A percentile compares a stretch with the other conserved stretches of the same genome.
These are phyloP conservation scores for Lachnum nothofagi DNA, from an alignment of 2,329 filamentous ascomycete genomes.

Conservation along the genomic window DNA sequence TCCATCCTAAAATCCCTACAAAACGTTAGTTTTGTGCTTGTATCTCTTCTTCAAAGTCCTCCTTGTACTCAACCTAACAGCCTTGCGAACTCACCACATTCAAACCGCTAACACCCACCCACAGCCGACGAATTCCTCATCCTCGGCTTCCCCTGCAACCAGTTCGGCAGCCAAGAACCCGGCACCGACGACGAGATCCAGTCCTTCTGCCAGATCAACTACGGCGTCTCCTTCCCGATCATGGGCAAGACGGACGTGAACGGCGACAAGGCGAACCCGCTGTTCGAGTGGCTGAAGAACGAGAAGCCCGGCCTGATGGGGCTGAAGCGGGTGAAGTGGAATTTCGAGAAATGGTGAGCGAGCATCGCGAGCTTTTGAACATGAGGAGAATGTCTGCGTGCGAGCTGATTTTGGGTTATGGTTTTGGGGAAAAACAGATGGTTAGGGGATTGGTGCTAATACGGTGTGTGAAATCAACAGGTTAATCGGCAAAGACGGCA, in stretches of 20 bases:
- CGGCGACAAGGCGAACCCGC: constrained; percentile 70
- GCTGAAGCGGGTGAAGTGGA: constrained; percentile 94
- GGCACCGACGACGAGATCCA: constrained; percentile 70
- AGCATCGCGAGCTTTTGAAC: too few species aligned
- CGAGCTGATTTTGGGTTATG: too few species aligned
- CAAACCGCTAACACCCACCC: not conserved
- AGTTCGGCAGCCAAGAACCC: constrained; percentile 88
- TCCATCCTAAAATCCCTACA: constrained; percentile 2
- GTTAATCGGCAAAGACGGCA: constrained; percentile 75
- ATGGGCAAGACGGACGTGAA: constrained; percentile 92
- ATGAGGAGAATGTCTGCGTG: too few species aligned
- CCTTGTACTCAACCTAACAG: constrained; percentile 16
- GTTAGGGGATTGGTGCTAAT: too few species aligned
- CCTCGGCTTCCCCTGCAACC: constrained; percentile 97
- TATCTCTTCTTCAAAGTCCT: not conserved
- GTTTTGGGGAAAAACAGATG: too few species aligned
- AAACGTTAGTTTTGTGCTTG: too few species aligned
- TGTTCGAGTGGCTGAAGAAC: constrained; percentile 71
- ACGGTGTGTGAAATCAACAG: too few species aligned
- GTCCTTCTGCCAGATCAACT: constrained; percentile 85
- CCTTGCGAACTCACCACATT: not conserved
- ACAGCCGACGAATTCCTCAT: constrained; percentile 64
- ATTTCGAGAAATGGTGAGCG: constrained; percentile 90
- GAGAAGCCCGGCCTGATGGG: constrained; percentile 79
- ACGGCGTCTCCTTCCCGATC: constrained; percentile 37